Evolutionary conservation across 1,284 basidiomycete species (phyloP), one percentile per base, ranked within the genome.

Genomic region (Moesziomyces sp.): DNA sequence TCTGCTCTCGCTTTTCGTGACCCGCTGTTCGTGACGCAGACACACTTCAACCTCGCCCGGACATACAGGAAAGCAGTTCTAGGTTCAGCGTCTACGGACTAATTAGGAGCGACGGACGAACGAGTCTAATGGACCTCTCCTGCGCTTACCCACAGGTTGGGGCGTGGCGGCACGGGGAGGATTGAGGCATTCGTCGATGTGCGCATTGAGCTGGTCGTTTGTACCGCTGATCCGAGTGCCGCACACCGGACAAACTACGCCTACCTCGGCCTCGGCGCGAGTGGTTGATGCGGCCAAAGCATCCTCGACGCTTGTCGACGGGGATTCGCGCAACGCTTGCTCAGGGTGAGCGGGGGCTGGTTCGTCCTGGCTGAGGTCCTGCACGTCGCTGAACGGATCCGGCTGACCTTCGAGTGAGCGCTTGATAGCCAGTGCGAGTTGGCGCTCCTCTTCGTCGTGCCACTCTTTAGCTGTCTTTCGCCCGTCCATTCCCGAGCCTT

Each of bases 121-220:
- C 28, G 55, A 65, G 63, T 74, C 72, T 5, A 74, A 54, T 0
- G 72, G 67, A 6, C 72, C 71, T 10, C 64, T 63, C 26, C 56
- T 66, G 43, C 50, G 58, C 30, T 59, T 64, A 3, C 3, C 38
- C 26, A 26, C 24, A 26, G 40, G 21, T 3, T 3, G 43, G 10
- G 19, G 19, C 23, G 10, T 34, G 11, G 30, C 30, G 13, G 11
- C 30, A 13, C 30, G 30, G 11, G 61, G 46, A n/a, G 51, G 38
- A n/a, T 60, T 67, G 57, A 77, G 65, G 46, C 75, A 77, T 16
- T 51, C 46, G 34, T 77, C 75, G 35, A 77, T 66, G 55, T 77
- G 75, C 8, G 58, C 43, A 44, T 77, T 77, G 72, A 77, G 72
- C 16, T 63, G 47, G 6, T 65, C 63, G 16, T 73, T 73, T 43